phyloP scores from a whole-genome alignment of 2,329 filamentous ascomycete species.

The Phialophora chinensis region DNA sequence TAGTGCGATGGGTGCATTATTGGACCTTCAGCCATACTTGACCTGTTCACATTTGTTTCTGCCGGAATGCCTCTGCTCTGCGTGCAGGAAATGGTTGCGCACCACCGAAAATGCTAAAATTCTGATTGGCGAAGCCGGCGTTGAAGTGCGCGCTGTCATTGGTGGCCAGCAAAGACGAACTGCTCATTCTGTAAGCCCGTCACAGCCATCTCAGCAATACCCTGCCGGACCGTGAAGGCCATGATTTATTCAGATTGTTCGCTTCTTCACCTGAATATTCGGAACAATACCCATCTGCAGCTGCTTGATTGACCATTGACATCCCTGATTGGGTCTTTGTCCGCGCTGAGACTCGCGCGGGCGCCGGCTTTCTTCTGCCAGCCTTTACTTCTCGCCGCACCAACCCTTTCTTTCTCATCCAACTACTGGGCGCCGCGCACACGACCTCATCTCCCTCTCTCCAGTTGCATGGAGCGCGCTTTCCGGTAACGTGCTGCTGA shows the following conservation, averaged over 20 bases:
- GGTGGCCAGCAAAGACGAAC: slow-evolving; percentile 6
- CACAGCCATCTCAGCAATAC: slow-evolving; percentile 5
- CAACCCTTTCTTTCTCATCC: slow-evolving; percentile 19
- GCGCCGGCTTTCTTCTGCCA: slow-evolving; percentile 8
- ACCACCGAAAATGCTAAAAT: not conserved
- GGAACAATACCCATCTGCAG: not conserved
- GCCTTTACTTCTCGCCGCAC: slow-evolving; percentile 16
- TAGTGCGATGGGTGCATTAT: not conserved
- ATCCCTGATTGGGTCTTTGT: not conserved
- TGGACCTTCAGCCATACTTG: not conserved
- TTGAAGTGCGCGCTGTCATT: slow-evolving; percentile 2
- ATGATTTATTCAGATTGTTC: slow-evolving; percentile 17
- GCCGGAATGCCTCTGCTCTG: not conserved
- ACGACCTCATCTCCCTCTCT: slow-evolving; percentile 20
- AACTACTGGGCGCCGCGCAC: not conserved
- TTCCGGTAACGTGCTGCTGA: not conserved
- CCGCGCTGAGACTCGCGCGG: not conserved
- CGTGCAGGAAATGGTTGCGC: not conserved
- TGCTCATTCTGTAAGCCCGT: slow-evolving; percentile 8
- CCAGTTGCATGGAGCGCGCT: slow-evolving; percentile 16
- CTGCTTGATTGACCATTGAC: not conserved
- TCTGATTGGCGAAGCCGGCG: slow-evolving; percentile 4
- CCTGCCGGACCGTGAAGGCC: slow-evolving; percentile 6
- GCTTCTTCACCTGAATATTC: not conserved
- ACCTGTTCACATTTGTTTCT: not conserved